Base-by-base conservation (phyloP, 371 early-diverging fungal species). In the Circinella umbellata region DNA sequence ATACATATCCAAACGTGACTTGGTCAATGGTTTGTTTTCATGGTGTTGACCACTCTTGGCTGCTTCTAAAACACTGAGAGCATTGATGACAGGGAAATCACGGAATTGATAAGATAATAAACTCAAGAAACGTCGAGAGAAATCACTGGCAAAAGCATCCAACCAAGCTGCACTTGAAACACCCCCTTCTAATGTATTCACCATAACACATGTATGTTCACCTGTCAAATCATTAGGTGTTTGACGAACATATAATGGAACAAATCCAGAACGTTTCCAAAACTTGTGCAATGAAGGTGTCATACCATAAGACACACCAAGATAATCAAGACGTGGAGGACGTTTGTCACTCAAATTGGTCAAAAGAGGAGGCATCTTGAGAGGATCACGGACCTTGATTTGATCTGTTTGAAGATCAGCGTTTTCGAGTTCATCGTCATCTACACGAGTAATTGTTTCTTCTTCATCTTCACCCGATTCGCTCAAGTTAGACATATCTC, bases 271-370 rank as follows among this genome's bases (percentile, higher is more conserved):
- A 69, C 94, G 91, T 74, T 95, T 94, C 99, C 99, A 99, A 85
- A 99, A 99, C 81, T 94, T 93, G 83, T 96, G 93, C 39, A 99
- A 89, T 38, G 80, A 72, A 14, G 90, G 86, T 4, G 98, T 99
- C 66, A 99, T 76, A 14, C 99, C 99, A 80, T 92, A 99, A 18
- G 97, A 96, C 4, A 98, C 98, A 73, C 99, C 99, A 20, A 99
- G 85, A 89, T 98, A 99, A 74, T 97, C 94, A 59, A 99, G 84
- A 60, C 87, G 86, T 51, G 88, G 91, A 8, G 92, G 89, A 61
- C 84, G 89, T 65, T 93, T 93, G 73, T 96, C 96, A 9, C 89
- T 82, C 64, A 95, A 86, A 67, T 90, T 91, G 62, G 94, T 83
- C 66, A 97, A 86, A 60, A 97, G 87, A 63, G 98, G 95, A 36